Base-by-base conservation (phyloP, 2,329 filamentous ascomycete genomes). In the Colletotrichum destructivum region DNA sequence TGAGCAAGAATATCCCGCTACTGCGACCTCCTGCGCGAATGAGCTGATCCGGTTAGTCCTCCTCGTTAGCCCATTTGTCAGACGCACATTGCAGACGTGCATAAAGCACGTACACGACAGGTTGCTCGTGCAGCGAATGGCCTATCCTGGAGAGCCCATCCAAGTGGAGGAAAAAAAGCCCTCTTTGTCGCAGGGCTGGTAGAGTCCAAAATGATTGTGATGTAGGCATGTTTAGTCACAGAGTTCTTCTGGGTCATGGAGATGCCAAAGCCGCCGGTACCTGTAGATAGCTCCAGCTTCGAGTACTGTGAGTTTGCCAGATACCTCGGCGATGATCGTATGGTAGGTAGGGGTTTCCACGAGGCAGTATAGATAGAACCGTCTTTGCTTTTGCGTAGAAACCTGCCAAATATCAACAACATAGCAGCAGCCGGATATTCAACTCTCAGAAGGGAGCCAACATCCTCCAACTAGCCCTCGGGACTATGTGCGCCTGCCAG, bases 21-120 rank as follows among this genome's bases (percentile, higher is more conserved):
- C 63, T 57, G 35, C 42, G 63, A 67, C 26, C 44, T 51, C 18
- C 68, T 71, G 63, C 63, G 63, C 56, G 35, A 57, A 67, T 71
- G 56, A 44, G 55, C 68, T 57, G 68, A 56, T 62, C 13, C 55
- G 13, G 42, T 57, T 62, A n/a, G 51, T 61, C 62, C 46, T 44
- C 38, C 13, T 57, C n/a, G n/a, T 55, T 63, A 7, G 6, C 61
- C 18, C 31, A 42, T 66, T 56, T 62, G 51, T 57, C 67, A 62
- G 49, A 67, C 51, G 44, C 68, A 62, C 31, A 12, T 57, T 62
- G 63, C 23, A 23, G 38, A 21, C 46, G 18, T 68, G 61, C 62
- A 62, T 51, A 42, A 18, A 44, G 54, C 61, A 60, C 40, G 38
- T 62, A 54, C 62, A 49, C 54, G 23, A 66, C 55, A 40, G 44